These are phyloP conservation scores for Rheum nobile DNA, from an alignment of 148 eudicot genomes.

Conservation along the genomic window DNA sequence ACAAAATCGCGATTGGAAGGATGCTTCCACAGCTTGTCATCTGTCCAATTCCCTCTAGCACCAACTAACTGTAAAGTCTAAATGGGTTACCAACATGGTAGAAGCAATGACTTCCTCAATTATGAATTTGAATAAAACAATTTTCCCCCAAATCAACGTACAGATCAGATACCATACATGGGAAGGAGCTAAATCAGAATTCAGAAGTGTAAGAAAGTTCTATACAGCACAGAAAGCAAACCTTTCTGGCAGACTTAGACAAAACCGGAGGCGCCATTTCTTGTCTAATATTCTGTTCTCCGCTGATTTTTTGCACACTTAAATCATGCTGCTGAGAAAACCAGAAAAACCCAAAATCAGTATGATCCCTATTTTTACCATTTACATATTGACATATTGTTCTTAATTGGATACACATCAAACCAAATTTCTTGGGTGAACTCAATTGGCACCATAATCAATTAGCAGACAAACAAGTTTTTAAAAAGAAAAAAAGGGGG, in stretches of 20 bases:
- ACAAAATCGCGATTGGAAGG: constrained; percentile 67
- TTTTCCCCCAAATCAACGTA: not conserved
- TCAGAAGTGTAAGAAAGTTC: not conserved
- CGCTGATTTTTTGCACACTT: constrained; percentile 38
- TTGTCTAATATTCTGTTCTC: constrained; percentile 33
- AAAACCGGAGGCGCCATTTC: constrained; percentile 48
- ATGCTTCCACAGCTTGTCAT: constrained; percentile 65
- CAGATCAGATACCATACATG: not conserved
- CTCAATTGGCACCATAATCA: not conserved
- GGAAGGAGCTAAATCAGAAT: not conserved
- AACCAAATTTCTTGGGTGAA: not conserved
- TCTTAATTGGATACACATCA: not conserved
- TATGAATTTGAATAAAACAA: constrained; percentile 9
- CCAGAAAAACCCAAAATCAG: constrained; percentile 2
- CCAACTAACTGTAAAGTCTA: constrained; percentile 76
- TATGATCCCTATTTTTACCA: constrained; percentile 12
- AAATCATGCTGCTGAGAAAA: constrained; percentile 53
- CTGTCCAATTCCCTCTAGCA: constrained; percentile 32
- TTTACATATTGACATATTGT: not conserved
- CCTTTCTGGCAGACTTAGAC: constrained; percentile 49
- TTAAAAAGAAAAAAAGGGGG: not conserved
- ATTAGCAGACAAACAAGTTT: not conserved
- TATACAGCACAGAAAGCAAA: constrained; percentile 21
- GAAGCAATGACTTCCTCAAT: constrained; percentile 10
- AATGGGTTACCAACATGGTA: constrained; percentile 48